Evolutionary conservation across 305 asterid species (phyloP).

Genomic region (Fraxinus nigra): DNA sequence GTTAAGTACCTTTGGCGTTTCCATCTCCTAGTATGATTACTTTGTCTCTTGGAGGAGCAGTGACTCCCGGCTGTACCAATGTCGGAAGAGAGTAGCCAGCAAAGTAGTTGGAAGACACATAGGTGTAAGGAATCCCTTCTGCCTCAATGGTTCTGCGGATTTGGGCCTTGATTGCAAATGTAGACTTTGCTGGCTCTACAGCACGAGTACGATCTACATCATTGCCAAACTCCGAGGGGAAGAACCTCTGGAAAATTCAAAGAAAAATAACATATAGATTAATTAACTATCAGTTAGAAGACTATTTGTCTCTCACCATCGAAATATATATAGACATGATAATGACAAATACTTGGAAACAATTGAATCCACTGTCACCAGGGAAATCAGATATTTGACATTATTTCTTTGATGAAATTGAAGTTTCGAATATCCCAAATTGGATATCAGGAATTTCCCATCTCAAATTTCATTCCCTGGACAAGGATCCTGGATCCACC

Average conservation of each 20-base stretch:
- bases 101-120: neutral
- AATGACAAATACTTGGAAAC: neutral
- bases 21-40: neutral
- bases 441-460: neutral
- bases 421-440: neutral
- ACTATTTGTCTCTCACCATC: neutral
- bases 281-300: neutral
- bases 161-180: neutral
- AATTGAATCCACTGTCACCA: neutral
- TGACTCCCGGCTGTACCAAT: neutral
- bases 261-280: no score
- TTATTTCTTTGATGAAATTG: neutral
- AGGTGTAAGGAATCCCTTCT: neutral
- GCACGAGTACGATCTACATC: neutral
- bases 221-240: neutral
- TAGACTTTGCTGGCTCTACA: neutral
- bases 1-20: neutral
- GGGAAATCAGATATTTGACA: neutral
- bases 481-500: neutral
- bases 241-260: neutral
- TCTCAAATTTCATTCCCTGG: neutral
- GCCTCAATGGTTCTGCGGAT: neutral
- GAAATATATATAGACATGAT: neutral
- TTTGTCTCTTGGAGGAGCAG: neutral
- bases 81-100: neutral